Evolutionary conservation across 2,329 filamentous ascomycete species (phyloP), one percentile per base, ranked within the genome.

Genomic region (Penicillium palitans): DNA sequence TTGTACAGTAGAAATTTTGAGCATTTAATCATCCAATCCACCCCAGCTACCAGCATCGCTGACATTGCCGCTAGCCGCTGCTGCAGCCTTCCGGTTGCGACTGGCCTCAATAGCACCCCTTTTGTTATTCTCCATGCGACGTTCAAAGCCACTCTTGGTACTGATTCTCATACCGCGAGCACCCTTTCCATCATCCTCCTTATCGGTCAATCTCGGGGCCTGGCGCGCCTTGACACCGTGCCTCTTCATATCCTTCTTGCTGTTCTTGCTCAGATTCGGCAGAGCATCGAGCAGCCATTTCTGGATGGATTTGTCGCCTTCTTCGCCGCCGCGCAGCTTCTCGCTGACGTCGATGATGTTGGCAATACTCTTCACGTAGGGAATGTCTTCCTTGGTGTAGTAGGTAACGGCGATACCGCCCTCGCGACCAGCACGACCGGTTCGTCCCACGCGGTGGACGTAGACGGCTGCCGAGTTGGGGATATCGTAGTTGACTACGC

Each of bases 401-500:
- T 96, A 89, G 0, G 95, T 99, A 1, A 99, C 89, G 0, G 92
- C 93, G 4, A 96, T 85, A 48, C 95, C 95, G 21, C 93, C 93
- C 68, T 90, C 86, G 25, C 93, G 84, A 0, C 95, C 95, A 0
- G 93, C 95, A 24, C 95, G 84, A 0, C 93, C 95, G 0, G 95
- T 98, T 47, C 95, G 85, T 0, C 95, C 95, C 0, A 95, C 92
- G 12, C 95, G 90, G 76, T 99, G 95, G 7, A 99, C 90, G 71
- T 99, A 99, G 1, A 87, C 87, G 0, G 93, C 93, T 6, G 90
- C 89, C 0, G 90, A 93, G n/a, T 88, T 91, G 0, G 95, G 95
- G 9, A 97, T 91, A 74, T 99, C 95, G 77, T 97, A 99, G 77
- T 98, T 99, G 52, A 99, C 90, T 0, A 99, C 93, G 46, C 93